Percentiles rank a stretch among this genome's conserved stretches.
phyloP scores from a whole-genome alignment of 2,329 filamentous ascomycete genomes.

The Hypoxylon sp. region DNA sequence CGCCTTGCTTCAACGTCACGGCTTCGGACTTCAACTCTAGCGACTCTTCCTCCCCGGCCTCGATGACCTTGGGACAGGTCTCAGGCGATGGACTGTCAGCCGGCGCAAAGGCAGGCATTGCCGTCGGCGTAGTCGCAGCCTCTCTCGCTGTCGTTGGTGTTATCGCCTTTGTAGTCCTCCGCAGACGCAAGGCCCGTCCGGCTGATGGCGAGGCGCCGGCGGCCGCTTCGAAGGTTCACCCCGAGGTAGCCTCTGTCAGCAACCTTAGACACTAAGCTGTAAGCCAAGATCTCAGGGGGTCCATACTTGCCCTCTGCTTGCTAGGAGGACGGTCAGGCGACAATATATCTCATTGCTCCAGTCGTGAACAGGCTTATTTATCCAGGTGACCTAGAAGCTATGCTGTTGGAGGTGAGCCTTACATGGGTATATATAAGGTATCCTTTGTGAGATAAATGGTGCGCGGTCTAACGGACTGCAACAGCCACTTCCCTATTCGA shows the following conservation, averaged over 20 bases:
- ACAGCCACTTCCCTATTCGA: background rate
- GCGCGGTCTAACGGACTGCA: background rate
- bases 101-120: slow-evolving; percentile 50
- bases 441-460: no score
- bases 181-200: slow-evolving; percentile 26
- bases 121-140: slow-evolving; percentile 47
- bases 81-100: slow-evolving; percentile 41
- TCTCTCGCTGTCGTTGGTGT: slow-evolving; percentile 43
- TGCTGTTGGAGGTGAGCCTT: no score
- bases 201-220: slow-evolving; percentile 20
- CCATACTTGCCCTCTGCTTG: background rate
- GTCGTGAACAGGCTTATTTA: no score
- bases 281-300: background rate
- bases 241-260: slow-evolving; percentile 33
- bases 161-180: slow-evolving; percentile 43
- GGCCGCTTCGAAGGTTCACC: slow-evolving; percentile 17
- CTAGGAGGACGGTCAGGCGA: background rate
- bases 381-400: no score
- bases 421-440: no score
- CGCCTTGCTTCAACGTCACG: slow-evolving; percentile 52
- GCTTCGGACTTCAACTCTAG: slow-evolving; percentile 42
- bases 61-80: slow-evolving; percentile 6
- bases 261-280: slow-evolving; percentile 18
- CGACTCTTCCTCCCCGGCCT: slow-evolving; percentile 36
- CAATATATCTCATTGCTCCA: no score